Evolutionary conservation across 179 eudicot genomes (phyloP).

Genomic region (Spinacia oleracea): DNA sequence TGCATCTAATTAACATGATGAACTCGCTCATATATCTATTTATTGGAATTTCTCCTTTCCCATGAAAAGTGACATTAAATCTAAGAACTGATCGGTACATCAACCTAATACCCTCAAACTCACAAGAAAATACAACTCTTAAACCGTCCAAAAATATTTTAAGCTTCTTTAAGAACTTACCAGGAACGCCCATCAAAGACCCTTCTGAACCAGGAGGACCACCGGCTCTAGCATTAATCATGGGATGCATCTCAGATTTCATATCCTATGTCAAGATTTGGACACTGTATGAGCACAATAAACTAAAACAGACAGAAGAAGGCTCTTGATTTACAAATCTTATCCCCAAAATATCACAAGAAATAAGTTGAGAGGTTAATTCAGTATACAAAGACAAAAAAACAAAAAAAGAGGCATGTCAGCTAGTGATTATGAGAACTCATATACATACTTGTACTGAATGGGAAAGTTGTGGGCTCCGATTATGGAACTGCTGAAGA

Average conservation of each 20-base stretch:
- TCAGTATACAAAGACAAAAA: slow-evolving; percentile 6
- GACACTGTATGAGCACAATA: background rate
- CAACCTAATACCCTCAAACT: background rate
- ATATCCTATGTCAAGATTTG: slow-evolving; percentile 36
- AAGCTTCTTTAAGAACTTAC: slow-evolving; percentile 25
- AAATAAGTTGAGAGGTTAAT: background rate
- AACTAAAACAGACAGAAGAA: background rate
- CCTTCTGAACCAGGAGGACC: slow-evolving; percentile 44
- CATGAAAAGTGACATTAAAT: background rate
- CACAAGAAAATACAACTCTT: background rate
- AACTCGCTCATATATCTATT: background rate
- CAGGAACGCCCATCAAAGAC: slow-evolving; percentile 48
- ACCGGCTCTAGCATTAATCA: slow-evolving; percentile 38
- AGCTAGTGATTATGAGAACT: background rate
- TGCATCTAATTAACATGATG: slow-evolving; percentile 14
- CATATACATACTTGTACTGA: slow-evolving; percentile 38
- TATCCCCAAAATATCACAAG: background rate
- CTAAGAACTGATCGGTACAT: background rate
- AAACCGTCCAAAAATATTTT: too few relatives aligned
- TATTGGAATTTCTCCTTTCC: background rate
- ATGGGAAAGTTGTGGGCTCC: slow-evolving; percentile 42
- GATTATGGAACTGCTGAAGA: slow-evolving; percentile 44
- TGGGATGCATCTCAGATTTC: slow-evolving; percentile 39
- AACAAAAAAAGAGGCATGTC: background rate
- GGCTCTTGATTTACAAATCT: background rate